phyloP scores from a whole-genome alignment of 306 rosid species.

The Sophora flavescens region DNA sequence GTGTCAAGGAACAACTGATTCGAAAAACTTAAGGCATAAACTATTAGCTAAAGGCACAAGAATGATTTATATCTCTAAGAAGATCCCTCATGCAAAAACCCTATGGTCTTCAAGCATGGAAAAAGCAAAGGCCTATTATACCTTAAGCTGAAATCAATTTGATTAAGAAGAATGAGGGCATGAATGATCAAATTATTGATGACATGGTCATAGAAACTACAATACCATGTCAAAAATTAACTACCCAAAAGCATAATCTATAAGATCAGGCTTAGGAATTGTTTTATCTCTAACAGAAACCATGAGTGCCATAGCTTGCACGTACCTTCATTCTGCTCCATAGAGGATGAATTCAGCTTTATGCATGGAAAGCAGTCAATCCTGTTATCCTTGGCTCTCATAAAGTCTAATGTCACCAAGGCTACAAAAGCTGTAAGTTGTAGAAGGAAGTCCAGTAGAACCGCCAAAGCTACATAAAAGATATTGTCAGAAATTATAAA shows the following conservation, averaged over 20 bases:
- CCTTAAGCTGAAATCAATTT: not conserved
- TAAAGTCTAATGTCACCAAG: slow-evolving; percentile 78
- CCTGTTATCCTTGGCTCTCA: slow-evolving; percentile 84
- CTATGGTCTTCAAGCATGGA: not conserved
- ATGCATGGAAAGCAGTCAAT: slow-evolving; percentile 94
- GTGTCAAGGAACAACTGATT: slow-evolving; percentile 24
- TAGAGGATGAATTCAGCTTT: slow-evolving; percentile 59
- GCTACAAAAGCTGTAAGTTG: slow-evolving; percentile 95
- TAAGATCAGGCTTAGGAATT: slow-evolving; percentile 23
- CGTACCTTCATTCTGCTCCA: slow-evolving; percentile 74
- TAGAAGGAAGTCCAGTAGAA: slow-evolving; percentile 91
- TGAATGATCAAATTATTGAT: slow-evolving; percentile 5
- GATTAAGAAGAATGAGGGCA: slow-evolving; percentile 19
- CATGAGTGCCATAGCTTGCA: slow-evolving; percentile 28
- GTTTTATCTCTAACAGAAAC: slow-evolving; percentile 26
- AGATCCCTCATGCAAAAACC: not conserved
- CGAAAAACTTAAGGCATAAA: slow-evolving; percentile 6
- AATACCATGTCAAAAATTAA: slow-evolving; percentile 29
- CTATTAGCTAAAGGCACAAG: slow-evolving; percentile 4
- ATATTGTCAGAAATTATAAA: slow-evolving; percentile 26
- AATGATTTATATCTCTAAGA: not conserved
- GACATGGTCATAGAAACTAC: slow-evolving; percentile 26
- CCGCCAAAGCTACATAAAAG: slow-evolving; percentile 83
- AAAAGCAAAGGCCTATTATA: not conserved
- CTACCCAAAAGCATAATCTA: not conserved